Evolutionary conservation across 306 rosid genomes (phyloP), one percentile per base, ranked within the genome.

Genomic region (Erythrophleum fordii): DNA sequence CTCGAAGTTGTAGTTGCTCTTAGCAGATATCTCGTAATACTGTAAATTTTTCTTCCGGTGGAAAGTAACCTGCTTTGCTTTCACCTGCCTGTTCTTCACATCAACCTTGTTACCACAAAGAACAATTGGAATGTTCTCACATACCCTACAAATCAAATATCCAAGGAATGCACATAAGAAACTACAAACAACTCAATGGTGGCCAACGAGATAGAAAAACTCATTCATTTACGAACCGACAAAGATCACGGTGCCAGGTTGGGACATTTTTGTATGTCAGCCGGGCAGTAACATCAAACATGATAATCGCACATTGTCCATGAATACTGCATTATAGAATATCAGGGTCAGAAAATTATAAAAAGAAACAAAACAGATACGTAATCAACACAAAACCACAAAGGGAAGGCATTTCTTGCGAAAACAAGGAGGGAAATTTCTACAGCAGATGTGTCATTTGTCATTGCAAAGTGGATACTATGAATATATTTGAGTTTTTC

Each of bases 51-150:
- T 92, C 83, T 92, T 92, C 84, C 97, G 35, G 86, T 92, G 97
- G 84, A 92, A 92, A 11, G 97, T 92, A 55, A 92, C 97, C 79
- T 92, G 95, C 86, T 92, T 92, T 51, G 97, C 97, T 80, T 92
- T 92, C 79, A 92, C 97, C 75, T 92, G 97, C 78, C 94, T 88
- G 91, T 92, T 92, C 85, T 92, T 92, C 80, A 92, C 97, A 77
- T 92, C 97, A 77, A 92, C 97, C 87, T 92, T 92, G 87, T 92
- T 92, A 25, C 97, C 97, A 0, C 97, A 92, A 10, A 92, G 94
- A 81, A 92, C 97, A 79, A 92, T 90, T 16, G 94, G 97, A 53
- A 92, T 92, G 85, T 90, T 92, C 67, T 90, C 97, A 88, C 97
- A 92, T 39, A 92, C 97, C 85, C 97, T 92, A 84, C 42, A 81